These are phyloP conservation scores for Fusarium verrucosum DNA, from an alignment of 2,329 filamentous ascomycete species.

Conservation along the genomic window DNA sequence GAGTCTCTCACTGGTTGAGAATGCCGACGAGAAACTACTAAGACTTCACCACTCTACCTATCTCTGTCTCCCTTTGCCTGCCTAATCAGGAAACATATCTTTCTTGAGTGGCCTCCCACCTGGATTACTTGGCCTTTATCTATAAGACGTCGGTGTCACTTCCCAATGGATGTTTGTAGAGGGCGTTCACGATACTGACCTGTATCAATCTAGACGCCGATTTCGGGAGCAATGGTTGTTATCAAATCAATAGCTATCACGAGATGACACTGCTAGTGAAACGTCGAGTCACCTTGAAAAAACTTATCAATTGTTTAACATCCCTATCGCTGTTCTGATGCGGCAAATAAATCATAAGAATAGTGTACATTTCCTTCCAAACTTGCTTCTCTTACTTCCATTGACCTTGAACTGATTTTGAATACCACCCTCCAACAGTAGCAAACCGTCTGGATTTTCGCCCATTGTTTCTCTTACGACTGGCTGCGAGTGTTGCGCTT, in stretches of 20 bases:
- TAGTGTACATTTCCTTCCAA: constrained; percentile 34
- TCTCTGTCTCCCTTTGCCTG: constrained; percentile 32
- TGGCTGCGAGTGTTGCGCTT: constrained; percentile 69
- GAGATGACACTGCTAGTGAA: not conserved
- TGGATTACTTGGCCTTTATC: not conserved
- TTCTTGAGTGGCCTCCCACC: constrained; percentile 12
- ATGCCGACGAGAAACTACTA: constrained; percentile 12
- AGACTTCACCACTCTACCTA: constrained; percentile 2
- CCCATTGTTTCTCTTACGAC: constrained; percentile 51
- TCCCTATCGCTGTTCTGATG: constrained; percentile 31
- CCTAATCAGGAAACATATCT: constrained; percentile 26
- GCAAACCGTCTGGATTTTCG: not conserved
- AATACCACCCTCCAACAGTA: constrained; percentile 2
- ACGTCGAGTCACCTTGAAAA: constrained; percentile 16
- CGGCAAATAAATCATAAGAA: constrained; percentile 34
- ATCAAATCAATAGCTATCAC: not conserved
- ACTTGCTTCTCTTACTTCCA: constrained; percentile 14
- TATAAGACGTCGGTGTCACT: constrained; percentile 9
- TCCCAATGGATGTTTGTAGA: constrained; percentile 8
- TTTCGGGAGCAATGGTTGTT: constrained; percentile 9
- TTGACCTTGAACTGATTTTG: constrained; percentile 9
- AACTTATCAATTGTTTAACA: constrained; percentile 27
- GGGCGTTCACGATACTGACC: not conserved
- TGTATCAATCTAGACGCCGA: not conserved
- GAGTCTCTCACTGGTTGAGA: constrained; percentile 27